Evolutionary conservation across 768 basidiomycete genomes (phyloP).

Genomic region (Favolaschia claudopus): DNA sequence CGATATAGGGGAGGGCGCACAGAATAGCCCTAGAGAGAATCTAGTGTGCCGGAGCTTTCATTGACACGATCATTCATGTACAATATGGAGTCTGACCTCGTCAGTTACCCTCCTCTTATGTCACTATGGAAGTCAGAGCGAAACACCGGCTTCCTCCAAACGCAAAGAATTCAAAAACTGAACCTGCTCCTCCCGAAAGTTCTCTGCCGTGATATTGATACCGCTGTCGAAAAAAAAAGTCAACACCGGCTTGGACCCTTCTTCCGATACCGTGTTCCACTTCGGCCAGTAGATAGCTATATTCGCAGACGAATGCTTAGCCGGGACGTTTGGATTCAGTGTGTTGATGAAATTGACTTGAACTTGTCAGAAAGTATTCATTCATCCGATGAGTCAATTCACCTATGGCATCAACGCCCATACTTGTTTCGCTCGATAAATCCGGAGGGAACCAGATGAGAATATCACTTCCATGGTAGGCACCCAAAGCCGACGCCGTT

Average conservation of each 20-base stretch:
- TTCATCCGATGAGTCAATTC: background rate
- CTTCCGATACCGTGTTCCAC: slow-evolving; percentile 15
- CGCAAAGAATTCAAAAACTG: background rate
- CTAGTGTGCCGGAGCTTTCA: too few relatives aligned
- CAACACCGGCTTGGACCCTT: background rate
- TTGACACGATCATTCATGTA: too few relatives aligned
- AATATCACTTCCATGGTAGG: slow-evolving; percentile 26
- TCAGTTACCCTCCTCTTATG: too few relatives aligned
- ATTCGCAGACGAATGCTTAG: too few relatives aligned
- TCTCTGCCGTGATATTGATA: slow-evolving; percentile 25
- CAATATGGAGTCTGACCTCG: too few relatives aligned
- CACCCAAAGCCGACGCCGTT: slow-evolving; percentile 33
- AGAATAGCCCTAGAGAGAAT: too few relatives aligned
- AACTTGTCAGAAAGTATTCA: too few relatives aligned
- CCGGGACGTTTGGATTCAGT: slow-evolving; percentile 33
- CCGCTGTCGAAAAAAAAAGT: slow-evolving; percentile 17
- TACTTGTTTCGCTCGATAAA: background rate
- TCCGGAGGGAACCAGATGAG: slow-evolving; percentile 10
- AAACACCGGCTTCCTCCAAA: too few relatives aligned
- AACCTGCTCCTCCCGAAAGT: background rate
- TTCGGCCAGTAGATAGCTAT: slow-evolving; percentile 25
- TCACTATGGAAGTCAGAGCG: too few relatives aligned
- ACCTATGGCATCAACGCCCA: background rate
- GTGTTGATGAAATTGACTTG: slow-evolving; percentile 20
- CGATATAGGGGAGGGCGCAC: too few relatives aligned